phyloP scores from a whole-genome alignment of 108 stramenopile species.

The Conticribra weissflogii region DNA sequence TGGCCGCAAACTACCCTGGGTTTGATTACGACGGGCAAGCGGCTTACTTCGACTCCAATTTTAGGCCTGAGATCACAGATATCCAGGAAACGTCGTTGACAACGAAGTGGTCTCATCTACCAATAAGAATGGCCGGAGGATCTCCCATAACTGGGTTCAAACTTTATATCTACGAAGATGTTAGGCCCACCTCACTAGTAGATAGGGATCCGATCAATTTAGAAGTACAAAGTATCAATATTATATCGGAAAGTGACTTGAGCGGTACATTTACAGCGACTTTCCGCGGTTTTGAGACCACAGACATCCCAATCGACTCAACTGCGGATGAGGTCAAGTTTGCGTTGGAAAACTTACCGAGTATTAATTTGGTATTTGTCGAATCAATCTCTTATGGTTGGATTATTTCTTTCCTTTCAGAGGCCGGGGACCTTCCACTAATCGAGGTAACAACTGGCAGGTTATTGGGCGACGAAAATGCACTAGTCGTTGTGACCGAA shows the following conservation, averaged over 20 bases:
- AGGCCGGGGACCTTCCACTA: constrained; percentile 78
- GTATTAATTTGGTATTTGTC: constrained; percentile 69
- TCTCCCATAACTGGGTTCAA: constrained; percentile 80
- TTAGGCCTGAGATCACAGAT: constrained; percentile 51
- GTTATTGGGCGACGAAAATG: constrained; percentile 34
- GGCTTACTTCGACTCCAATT: constrained; percentile 23
- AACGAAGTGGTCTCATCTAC: constrained; percentile 62
- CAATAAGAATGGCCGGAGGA: constrained; percentile 54
- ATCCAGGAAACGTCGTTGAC: constrained; percentile 59
- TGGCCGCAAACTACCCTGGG: constrained; percentile 68
- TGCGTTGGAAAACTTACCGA: constrained; percentile 66
- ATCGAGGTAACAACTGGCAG: constrained; percentile 65
- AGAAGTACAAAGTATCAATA: constrained; percentile 69
- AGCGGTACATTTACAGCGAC: constrained; percentile 66
- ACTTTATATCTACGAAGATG: constrained; percentile 65
- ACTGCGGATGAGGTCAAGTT: constrained; percentile 44
- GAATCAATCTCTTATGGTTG: constrained; percentile 47
- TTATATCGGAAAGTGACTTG: constrained; percentile 34
- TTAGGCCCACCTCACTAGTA: constrained; percentile 59
- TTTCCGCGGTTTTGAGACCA: constrained; percentile 62
- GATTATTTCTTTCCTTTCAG: constrained; percentile 72
- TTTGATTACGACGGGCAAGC: constrained; percentile 33
- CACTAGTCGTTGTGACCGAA: constrained; percentile 57
- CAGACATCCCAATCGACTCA: constrained; percentile 53
- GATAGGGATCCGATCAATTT: constrained; percentile 68